Evolutionary conservation across 2,329 filamentous ascomycete genomes (phyloP).

Genomic region (Corynespora cassiicola): DNA sequence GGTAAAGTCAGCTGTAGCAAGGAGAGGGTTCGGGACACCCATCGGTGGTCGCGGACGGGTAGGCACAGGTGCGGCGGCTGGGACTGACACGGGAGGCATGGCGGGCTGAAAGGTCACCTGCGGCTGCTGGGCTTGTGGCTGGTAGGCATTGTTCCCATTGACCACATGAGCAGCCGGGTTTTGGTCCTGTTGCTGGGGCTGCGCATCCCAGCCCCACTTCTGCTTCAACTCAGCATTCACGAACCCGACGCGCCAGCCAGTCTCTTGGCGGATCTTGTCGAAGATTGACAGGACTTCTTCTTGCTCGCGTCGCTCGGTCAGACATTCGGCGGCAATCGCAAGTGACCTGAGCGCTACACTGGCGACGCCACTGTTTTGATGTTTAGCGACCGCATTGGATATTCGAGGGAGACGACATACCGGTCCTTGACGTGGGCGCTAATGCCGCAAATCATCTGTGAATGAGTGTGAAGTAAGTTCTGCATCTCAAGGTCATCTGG

Average conservation of each 20-base stretch:
- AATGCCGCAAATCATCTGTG: conserved; percentile 87
- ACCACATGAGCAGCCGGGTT: conserved; percentile 16
- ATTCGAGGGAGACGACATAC: conserved; percentile 43
- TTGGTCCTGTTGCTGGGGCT: conserved; percentile 49
- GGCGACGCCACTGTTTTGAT: conserved; percentile 72
- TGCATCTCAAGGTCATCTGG: conserved; percentile 71
- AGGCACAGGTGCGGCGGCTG: conserved; percentile 19
- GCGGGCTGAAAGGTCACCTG: conserved; percentile 19
- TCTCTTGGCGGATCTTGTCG: conserved; percentile 74
- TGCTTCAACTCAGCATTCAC: conserved; percentile 76
- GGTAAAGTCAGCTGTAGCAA: conserved; percentile 75
- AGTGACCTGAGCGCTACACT: conserved; percentile 81
- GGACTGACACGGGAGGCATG: conserved; percentile 16
- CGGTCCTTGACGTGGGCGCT: conserved; percentile 83
- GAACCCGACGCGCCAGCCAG: conserved; percentile 78
- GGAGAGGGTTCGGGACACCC: conserved; percentile 72
- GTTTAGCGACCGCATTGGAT: neutral
- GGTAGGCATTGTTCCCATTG: conserved; percentile 29
- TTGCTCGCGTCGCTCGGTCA: conserved; percentile 74
- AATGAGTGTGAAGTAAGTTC: conserved; percentile 73
- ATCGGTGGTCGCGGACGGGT: conserved; percentile 44
- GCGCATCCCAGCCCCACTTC: conserved; percentile 74
- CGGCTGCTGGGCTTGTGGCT: conserved; percentile 22
- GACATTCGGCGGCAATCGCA: conserved; percentile 75
- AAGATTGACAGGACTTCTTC: conserved; percentile 81